Evolutionary conservation across 1,284 basidiomycete genomes (phyloP), one percentile per base, ranked within the genome.

Genomic region (Heterobasidion parviporum): DNA sequence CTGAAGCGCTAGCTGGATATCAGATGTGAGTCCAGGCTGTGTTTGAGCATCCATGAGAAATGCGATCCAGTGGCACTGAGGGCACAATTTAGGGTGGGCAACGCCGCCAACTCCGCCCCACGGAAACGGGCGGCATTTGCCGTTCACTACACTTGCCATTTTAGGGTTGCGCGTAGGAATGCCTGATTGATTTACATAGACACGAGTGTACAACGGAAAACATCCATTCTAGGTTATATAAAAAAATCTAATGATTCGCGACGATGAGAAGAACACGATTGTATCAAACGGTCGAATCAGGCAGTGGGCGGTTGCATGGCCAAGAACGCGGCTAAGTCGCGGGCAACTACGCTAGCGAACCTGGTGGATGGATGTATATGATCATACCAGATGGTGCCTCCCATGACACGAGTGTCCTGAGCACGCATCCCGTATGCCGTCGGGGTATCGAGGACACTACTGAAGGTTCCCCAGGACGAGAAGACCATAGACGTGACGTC

Each of bases 401-500:
- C 68, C 9, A 54, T 45, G 54, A 63, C 65, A 2, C 61, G 53
- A 10, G 63, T 54, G 57, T 79, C 75, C 10, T 49, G 59, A 54
- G 12, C 62, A 44, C 49, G 54, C 58, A 82, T 76, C 1, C 74
- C 76, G 59, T 74, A 70, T 0, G 61, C 61, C 8, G 58, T 62
- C 3, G 76, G 76, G 43, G 77, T 61, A 55, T 79, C 71, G 38
- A 81, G 66, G 14, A 82, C 63, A 5, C 64, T 64, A 36, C 65
- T 68, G 63, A 82, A 79, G 0, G 70, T 65, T 4, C 68, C 68
- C 59, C 69, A 72, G 0, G 78, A 68, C 5, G 80, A 81, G 63
- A 74, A 80, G 4, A 80, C 52, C 55, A 82, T 62, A n/a, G 74
- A 67, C 0, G 78, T 79, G n/a, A 65, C 59, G 44, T 79, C 76